Evolutionary conservation across 345 rosid species (phyloP).

Genomic region (Aquilaria malaccensis): DNA sequence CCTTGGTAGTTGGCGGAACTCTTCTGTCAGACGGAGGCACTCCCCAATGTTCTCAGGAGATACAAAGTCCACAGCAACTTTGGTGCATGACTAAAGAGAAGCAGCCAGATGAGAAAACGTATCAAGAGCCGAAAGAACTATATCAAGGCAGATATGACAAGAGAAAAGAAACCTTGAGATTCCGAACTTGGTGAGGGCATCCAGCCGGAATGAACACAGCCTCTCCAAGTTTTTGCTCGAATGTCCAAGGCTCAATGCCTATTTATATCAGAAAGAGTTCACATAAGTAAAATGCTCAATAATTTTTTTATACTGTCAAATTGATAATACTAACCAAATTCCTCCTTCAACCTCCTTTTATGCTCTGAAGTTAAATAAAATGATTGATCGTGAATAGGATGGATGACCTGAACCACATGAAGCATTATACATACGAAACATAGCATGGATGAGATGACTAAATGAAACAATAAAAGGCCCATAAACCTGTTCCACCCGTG

Average conservation of each 20-base stretch:
- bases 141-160: neutral
- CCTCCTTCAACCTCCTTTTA: constrained; percentile 66
- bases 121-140: constrained; percentile 2
- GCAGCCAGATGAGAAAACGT: constrained; percentile 1
- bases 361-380: constrained; percentile 66
- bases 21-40: constrained; percentile 74
- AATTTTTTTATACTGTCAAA: neutral
- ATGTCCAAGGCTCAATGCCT: constrained; percentile 96
- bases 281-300: too few species aligned
- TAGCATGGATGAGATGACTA: constrained; percentile 1
- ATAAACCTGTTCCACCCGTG: constrained; percentile 54
- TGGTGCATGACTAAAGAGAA: constrained; percentile 70
- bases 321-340: constrained; percentile 47
- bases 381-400: constrained; percentile 83
- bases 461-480: neutral
- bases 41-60: constrained; percentile 75
- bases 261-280: constrained; percentile 6
- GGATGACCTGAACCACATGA: constrained; percentile 38
- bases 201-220: constrained; percentile 96
- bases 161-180: constrained; percentile 52
- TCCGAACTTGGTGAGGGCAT: constrained; percentile 97
- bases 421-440: constrained; percentile 3
- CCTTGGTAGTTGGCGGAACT: constrained; percentile 79
- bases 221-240: constrained; percentile 76
- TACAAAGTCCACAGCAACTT: constrained; percentile 89